A percentile compares a stretch with the other conserved stretches of the same genome.
Evolutionary conservation across 176 grass and related monocot species (phyloP).

Genomic region (Musa troglodytarum): DNA sequence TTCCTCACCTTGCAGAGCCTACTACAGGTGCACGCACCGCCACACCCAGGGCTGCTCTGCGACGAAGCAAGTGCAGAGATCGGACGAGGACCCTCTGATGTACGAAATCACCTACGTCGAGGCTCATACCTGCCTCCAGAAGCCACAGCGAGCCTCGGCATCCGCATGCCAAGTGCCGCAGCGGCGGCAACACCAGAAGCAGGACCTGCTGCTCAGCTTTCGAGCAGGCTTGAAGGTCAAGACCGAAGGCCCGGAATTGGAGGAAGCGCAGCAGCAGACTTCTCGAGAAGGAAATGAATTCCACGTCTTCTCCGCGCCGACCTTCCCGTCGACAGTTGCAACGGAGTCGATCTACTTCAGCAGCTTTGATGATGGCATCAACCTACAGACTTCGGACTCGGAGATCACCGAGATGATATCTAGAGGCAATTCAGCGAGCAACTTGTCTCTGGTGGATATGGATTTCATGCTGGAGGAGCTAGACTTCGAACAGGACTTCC

Average conservation of each 20-base stretch:
- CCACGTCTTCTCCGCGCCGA: constrained; percentile 13
- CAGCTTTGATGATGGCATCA: constrained; percentile 1
- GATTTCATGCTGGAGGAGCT: constrained; percentile 16
- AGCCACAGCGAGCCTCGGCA: background rate
- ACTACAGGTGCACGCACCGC: constrained; percentile 88
- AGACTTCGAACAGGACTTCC: constrained; percentile 8
- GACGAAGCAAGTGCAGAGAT: constrained; percentile 84
- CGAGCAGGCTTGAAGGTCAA: background rate
- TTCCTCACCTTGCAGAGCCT: constrained; percentile 36
- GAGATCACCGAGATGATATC: constrained; percentile 17
- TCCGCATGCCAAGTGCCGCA: background rate
- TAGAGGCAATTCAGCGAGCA: background rate
- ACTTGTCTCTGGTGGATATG: constrained; percentile 28
- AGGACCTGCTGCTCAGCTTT: background rate
- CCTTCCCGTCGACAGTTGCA: constrained; percentile 16
- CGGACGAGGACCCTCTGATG: constrained; percentile 45
- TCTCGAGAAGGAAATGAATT: background rate
- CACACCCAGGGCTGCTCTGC: constrained; percentile 49
- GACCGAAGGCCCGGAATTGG: background rate
- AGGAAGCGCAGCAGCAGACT: constrained; percentile 5
- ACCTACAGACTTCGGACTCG: constrained; percentile 1
- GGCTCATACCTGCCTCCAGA: constrained; percentile 48
- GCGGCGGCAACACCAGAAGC: background rate
- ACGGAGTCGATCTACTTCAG: constrained; percentile 14
- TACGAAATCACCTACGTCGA: constrained; percentile 70